These are phyloP conservation scores for Chlamydomonas reinhardtii DNA, from an alignment of 163 green algal genomes.

Conservation along the genomic window DNA sequence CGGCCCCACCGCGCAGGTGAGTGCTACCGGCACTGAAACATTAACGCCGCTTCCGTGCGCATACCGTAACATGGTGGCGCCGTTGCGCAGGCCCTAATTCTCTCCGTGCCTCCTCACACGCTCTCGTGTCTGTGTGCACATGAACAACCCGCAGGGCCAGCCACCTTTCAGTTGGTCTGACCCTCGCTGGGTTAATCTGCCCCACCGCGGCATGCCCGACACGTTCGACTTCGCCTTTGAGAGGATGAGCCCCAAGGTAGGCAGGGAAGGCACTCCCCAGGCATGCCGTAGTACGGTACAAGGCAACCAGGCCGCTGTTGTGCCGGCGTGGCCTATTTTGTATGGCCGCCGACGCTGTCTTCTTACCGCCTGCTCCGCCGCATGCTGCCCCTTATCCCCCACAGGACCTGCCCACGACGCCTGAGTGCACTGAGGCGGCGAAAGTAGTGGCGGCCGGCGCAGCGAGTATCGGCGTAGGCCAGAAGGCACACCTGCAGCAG, in stretches of 20 bases:
- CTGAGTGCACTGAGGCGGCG: conserved; percentile 5
- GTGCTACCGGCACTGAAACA: neutral
- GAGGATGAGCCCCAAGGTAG: conserved; percentile 43
- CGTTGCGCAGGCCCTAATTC: neutral
- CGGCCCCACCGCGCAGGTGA: conserved; percentile 64
- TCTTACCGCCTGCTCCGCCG: no score
- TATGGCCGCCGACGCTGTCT: neutral
- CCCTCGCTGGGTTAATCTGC: conserved; percentile 40
- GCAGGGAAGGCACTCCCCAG: neutral
- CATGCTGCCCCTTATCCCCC: conserved; percentile 48
- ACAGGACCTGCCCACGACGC: conserved; percentile 27
- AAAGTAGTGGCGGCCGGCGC: neutral
- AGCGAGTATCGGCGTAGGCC: no score
- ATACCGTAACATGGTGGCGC: no score
- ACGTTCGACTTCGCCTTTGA: conserved; percentile 77
- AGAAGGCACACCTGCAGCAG: no score
- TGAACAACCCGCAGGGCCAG: conserved; percentile 10
- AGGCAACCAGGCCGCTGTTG: neutral
- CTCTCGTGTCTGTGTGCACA: neutral
- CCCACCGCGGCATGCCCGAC: conserved; percentile 63
- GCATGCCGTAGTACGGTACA: neutral
- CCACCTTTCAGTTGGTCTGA: conserved; percentile 66
- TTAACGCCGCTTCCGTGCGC: no score
- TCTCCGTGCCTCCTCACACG: neutral
- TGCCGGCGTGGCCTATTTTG: neutral